Conservation (phyloP, 768 basidiomycete species). For the Antrodiella citrinella region DNA sequence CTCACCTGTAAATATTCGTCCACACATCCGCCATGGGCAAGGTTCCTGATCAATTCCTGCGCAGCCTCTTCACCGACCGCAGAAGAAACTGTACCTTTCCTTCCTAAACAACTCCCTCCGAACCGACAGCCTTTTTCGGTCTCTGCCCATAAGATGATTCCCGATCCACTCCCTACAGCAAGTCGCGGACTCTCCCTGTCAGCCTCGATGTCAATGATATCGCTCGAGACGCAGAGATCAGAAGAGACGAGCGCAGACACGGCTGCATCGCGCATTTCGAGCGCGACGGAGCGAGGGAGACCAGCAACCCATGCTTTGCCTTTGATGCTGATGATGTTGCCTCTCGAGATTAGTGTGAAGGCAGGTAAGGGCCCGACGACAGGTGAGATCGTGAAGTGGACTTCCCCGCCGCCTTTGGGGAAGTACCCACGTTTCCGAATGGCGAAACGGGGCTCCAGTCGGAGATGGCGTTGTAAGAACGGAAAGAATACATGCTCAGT, state of each 20-base stretch:
- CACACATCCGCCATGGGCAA: slow-evolving; percentile 62
- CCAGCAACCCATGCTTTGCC: slow-evolving; percentile 64
- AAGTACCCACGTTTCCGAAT: slow-evolving; percentile 59
- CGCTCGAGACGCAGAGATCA: not conserved
- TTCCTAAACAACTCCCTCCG: slow-evolving; percentile 61
- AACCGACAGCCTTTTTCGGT: slow-evolving; percentile 58
- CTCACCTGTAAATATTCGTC: slow-evolving; percentile 57
- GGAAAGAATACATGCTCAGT: slow-evolving; percentile 58
- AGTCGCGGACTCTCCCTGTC: slow-evolving; percentile 19
- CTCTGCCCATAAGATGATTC: slow-evolving; percentile 71
- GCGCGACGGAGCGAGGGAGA: slow-evolving; percentile 48
- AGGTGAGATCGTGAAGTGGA: slow-evolving; percentile 32
- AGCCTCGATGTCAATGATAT: slow-evolving; percentile 19
- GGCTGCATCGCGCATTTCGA: slow-evolving; percentile 51
- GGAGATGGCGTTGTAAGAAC: slow-evolving; percentile 53
- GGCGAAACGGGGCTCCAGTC: slow-evolving; percentile 33
- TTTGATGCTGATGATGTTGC: slow-evolving; percentile 38
- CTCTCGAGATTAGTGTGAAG: slow-evolving; percentile 49
- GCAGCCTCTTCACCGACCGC: slow-evolving; percentile 56
- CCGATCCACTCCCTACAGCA: slow-evolving; percentile 54
- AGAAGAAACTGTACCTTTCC: slow-evolving; percentile 36
- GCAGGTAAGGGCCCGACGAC: slow-evolving; percentile 33
- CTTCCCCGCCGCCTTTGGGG: slow-evolving; percentile 65
- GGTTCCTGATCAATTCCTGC: slow-evolving; percentile 43
- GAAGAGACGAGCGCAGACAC: slow-evolving; percentile 30